phyloP scores from a whole-genome alignment of 129 eudicot species.

The Saussurea involucrata region DNA sequence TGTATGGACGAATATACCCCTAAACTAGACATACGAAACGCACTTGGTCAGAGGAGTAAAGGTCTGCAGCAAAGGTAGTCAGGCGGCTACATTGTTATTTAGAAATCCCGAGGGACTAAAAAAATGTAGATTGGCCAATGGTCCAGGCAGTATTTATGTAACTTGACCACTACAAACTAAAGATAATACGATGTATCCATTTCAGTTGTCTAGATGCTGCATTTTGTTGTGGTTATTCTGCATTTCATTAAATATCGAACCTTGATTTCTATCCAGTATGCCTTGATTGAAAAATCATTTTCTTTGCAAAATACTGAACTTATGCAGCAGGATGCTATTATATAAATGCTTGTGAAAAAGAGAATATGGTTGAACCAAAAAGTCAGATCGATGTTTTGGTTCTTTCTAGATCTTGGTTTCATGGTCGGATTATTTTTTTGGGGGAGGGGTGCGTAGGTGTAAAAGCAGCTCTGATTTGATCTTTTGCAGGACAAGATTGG shows the following conservation, averaged over 20 bases:
- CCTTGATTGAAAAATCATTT: neutral
- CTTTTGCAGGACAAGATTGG: conserved; percentile 76
- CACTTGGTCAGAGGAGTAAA: too few species aligned
- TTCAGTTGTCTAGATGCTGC: neutral
- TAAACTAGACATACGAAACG: too few species aligned
- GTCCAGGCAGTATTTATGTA: too few species aligned
- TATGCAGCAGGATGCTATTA: neutral
- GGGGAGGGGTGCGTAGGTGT: neutral
- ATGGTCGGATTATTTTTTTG: neutral
- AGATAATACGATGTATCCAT: neutral
- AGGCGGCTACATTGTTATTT: too few species aligned
- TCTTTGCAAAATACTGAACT: neutral
- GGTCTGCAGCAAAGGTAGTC: too few species aligned
- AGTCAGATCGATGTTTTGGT: neutral
- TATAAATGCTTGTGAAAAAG: neutral
- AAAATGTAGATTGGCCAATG: too few species aligned
- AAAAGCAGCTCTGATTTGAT: conserved; percentile 10
- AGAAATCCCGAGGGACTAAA: too few species aligned
- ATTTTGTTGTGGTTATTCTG: neutral
- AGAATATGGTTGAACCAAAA: neutral
- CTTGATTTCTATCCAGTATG: neutral
- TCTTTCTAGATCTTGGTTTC: neutral
- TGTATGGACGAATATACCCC: too few species aligned
- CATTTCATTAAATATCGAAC: neutral
- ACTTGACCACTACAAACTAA: neutral